Conservation (phyloP, 352 stramenopile species). For the Phytophthora cactorum region DNA sequence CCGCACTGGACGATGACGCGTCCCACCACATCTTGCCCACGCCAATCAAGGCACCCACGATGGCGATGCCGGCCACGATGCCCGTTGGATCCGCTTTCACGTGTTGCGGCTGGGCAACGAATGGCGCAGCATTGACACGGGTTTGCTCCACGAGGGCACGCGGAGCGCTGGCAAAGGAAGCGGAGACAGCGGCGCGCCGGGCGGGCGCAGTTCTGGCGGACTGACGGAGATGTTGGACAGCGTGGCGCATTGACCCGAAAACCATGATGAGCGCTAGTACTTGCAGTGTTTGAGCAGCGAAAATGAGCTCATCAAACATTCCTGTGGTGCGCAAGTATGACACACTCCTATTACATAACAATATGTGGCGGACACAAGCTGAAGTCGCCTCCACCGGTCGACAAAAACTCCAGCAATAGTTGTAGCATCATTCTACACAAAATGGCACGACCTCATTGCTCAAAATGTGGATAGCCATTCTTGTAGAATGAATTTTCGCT, state of each 20-base stretch:
- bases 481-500: no score
- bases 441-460: no score
- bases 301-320: conserved; percentile 20
- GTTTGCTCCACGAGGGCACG: conserved; percentile 17
- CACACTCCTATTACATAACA: background rate
- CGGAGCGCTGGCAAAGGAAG: conserved; percentile 5
- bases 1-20: conserved; percentile 44
- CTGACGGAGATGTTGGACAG: conserved; percentile 32
- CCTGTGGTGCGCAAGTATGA: conserved; percentile 19
- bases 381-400: background rate
- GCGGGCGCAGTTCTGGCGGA: conserved; percentile 12
- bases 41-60: conserved; percentile 68
- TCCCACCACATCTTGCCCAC: conserved; percentile 91
- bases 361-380: background rate
- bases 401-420: no score
- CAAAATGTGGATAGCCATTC: no score
- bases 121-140: conserved; percentile 7
- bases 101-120: conserved; percentile 31
- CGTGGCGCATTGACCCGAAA: conserved; percentile 34
- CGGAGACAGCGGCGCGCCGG: conserved; percentile 11
- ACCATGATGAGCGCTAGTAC: conserved; percentile 26
- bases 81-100: conserved; percentile 61
- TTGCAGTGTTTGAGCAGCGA: background rate
- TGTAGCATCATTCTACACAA: no score
- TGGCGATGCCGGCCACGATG: conserved; percentile 70